Conservation (phyloP, 768 basidiomycete genomes). For the Russula olivacea region DNA sequence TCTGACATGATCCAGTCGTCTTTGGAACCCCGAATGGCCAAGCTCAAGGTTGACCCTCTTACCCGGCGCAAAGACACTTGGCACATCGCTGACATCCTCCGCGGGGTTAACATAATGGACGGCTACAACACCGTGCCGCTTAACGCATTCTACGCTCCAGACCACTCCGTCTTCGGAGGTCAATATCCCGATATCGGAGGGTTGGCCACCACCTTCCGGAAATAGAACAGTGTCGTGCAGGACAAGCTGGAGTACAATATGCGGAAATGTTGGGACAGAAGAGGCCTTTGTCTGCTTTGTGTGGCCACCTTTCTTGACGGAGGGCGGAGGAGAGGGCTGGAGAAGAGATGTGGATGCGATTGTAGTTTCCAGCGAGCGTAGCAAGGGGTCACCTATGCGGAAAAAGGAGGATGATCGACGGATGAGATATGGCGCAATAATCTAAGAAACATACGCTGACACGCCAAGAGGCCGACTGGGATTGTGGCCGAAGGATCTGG, state of each 20-base stretch:
- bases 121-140: constrained; percentile 65
- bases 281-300: constrained; percentile 54
- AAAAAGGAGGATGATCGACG: background rate
- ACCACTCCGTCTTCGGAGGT: constrained; percentile 38
- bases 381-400: constrained; percentile 59
- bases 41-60: constrained; percentile 47
- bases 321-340: constrained; percentile 37
- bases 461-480: constrained; percentile 73
- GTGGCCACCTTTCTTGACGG: constrained; percentile 38
- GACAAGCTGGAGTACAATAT: constrained; percentile 56
- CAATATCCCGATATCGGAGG: constrained; percentile 63
- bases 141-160: constrained; percentile 60
- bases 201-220: constrained; percentile 80
- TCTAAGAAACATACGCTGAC: constrained; percentile 52
- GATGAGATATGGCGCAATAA: background rate
- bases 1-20: constrained; percentile 70
- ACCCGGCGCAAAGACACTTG: constrained; percentile 47
- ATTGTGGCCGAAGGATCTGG: constrained; percentile 44
- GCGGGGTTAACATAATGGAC: constrained; percentile 60
- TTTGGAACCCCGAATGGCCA: constrained; percentile 52
- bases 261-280: constrained; percentile 39
- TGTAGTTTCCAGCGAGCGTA: constrained; percentile 50
- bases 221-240: constrained; percentile 76
- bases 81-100: constrained; percentile 39
- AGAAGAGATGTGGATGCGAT: constrained; percentile 48